A percentile compares a stretch with the other conserved stretches of the same genome.
Conservation (phyloP, 2,329 filamentous ascomycete species). For the Xylaria sp. region DNA sequence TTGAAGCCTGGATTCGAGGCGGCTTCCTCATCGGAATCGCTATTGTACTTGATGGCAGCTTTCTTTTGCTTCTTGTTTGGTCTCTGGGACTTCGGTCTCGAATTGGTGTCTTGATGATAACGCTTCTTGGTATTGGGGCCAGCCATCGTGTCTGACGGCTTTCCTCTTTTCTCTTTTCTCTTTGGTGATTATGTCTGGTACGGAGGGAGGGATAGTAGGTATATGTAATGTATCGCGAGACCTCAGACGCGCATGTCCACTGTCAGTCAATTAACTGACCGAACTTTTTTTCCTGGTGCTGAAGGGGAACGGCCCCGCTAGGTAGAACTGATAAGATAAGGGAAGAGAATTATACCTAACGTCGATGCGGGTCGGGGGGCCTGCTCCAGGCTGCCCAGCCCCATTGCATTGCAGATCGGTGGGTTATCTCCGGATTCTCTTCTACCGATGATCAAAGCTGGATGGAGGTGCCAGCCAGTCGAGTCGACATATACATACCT, state of each 20-base stretch:
- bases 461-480: too few relatives aligned
- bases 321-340: slow-evolving; percentile 18
- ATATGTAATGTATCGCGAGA: neutral
- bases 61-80: slow-evolving; percentile 56
- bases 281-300: slow-evolving; percentile 6
- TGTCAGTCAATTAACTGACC: neutral
- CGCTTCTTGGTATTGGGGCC: slow-evolving; percentile 34
- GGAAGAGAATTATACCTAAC: neutral
- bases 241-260: too few relatives aligned
- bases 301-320: slow-evolving; percentile 19
- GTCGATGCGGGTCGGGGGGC: too few relatives aligned
- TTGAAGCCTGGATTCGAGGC: slow-evolving; percentile 49
- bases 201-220: neutral
- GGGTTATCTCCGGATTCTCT: too few relatives aligned
- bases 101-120: slow-evolving; percentile 29
- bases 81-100: slow-evolving; percentile 39
- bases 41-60: slow-evolving; percentile 52
- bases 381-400: too few relatives aligned
- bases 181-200: neutral
- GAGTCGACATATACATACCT: too few relatives aligned
- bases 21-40: slow-evolving; percentile 51
- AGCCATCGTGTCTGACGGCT: slow-evolving; percentile 25
- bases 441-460: too few relatives aligned
- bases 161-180: neutral
- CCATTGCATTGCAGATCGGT: too few relatives aligned